Evolutionary conservation across 345 rosid species (phyloP), one percentile per base, ranked within the genome.

Genomic region (Acer negundo): DNA sequence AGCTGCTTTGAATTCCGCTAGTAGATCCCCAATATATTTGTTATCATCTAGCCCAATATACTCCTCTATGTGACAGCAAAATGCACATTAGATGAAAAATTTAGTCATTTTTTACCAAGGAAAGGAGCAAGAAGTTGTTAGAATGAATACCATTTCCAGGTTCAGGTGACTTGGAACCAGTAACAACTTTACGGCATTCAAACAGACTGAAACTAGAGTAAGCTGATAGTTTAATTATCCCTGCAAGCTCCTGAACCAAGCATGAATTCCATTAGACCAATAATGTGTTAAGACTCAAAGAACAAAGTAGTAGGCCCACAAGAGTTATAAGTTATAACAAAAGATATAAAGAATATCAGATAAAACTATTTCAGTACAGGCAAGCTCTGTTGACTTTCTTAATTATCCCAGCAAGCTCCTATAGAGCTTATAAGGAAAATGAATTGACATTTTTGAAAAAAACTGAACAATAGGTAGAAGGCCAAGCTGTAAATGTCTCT

Each of bases 21-120:
- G 90, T 75, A 96, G 85, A 82, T 96, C 99, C 80, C 98, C 97
- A 65, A 96, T 90, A 80, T 94, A 92, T 82, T 94, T 94, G 89
- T 96, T 96, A 79, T 96, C 99, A 86, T 96, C 99, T 80, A 96
- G 79, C 64, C 97, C 99, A 83, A 92, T 86, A 73, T 90, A 91
- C 86, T 96, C 99, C 93, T 96, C 99, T 96, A 84, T 73, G 58
- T 71, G 75, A 76, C 56, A 82, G 49, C 26, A 85, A 44, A 62
- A 17, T 19, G 70, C n/a, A 74, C 12, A 81, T 86, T 72, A 72
- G 76, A 83, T 64, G 24, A 80, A 66, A 22, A 62, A 35, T 10
- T 69, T 26, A 65, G 42, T 20, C 75, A 16, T n/a, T 72, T 55
- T 76, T 68, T 8, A 47, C 62, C 51, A 10, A 75, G 71, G 22